Evolutionary conservation across 345 rosid species (phyloP), one percentile per base, ranked within the genome.

Genomic region (Zanthoxylum bungeanum): DNA sequence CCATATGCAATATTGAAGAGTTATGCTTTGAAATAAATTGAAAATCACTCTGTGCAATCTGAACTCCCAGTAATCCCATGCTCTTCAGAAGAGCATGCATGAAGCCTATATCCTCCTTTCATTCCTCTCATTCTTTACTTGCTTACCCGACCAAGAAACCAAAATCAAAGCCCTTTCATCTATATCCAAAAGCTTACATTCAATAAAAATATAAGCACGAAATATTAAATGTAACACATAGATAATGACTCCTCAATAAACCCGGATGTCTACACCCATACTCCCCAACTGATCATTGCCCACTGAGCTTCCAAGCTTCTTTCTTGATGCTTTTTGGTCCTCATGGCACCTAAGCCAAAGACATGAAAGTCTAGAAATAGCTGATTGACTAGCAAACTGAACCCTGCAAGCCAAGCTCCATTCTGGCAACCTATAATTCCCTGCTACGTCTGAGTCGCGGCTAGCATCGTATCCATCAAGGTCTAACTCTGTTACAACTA

Each of bases 401-500:
- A 83, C 85, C 55, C 76, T 80, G 68, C 79, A 85, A 42, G 81
- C 82, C 49, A 81, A 70, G 65, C 79, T 78, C 55, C 69, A 60
- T 40, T 78, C 84, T 37, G 81, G 69, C 76, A 68, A 74, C 56
- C 80, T 67, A 39, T 78, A 79, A 34, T 70, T 71, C 49, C 75
- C 39, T 22, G 47, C 58, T 39, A 46, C 62, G 16, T 39, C 78
- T 4, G 79, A 52, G 30, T 75, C 80, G 33, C 62, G 64, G 72
- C 62, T 76, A 42, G 76, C 51, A 9, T 83, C 84, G 55, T 83
- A 87, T 58, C 91, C 89, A 62, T 80, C 86, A 58, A 87, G 89
- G 74, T 87, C 89, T 10, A 80, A 76, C 58, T 85, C 74, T 33
- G 86, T 83, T 19, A 87, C 77, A 28, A 83, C 58, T 39, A 85